Base-by-base conservation (phyloP, 2,329 filamentous ascomycete species). In the Aspergillus chevalieri region DNA sequence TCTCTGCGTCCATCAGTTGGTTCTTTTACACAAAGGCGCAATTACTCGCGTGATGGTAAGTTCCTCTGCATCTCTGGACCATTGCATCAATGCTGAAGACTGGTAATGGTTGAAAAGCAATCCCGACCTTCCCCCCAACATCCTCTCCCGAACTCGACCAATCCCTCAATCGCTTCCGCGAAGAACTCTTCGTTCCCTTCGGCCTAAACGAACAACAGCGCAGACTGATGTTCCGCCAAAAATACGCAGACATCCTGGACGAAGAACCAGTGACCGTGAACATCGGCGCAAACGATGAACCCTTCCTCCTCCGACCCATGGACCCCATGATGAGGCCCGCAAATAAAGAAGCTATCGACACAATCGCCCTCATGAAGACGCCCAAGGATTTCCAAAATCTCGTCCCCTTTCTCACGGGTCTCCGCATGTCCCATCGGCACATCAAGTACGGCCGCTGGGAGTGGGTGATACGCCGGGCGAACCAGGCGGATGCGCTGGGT, bases 131-230 rank as follows among this genome's bases (percentile, higher is more conserved):
- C 56, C 56, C 57, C 26, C 63, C 65, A 12, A 70, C 70, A 44
- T 63, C 65, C 14, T 71, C 69, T 24, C 54, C 66, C 44, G 67
- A 74, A 56, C 61, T 75, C 49, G 66, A 74, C 54, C 55, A 66
- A 41, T 60, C 69, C 44, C 65, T 76, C 28, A 56, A 63, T 24
- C 63, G 61, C 51, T 73, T 71, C 59, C 72, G 73, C 54, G 57
- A 74, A 52, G 65, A 69, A 38, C 61, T 74, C 45, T 74, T 76
- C 58, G 69, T 74, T 28, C 73, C 73, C 24, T 64, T 62, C 44
- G 65, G 65, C 34, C 65, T 75, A 4, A 57, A 61, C 33, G 50
- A 58, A 5, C 62, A 62, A 39, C 72, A 74, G 49, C 64, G 64
- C 51, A 64, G 60, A 38, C 62, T 71, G 42, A 66, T 75, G 49